Evolutionary conservation across 2,329 filamentous ascomycete genomes (phyloP).

Genomic region (Aspergillus texensis): DNA sequence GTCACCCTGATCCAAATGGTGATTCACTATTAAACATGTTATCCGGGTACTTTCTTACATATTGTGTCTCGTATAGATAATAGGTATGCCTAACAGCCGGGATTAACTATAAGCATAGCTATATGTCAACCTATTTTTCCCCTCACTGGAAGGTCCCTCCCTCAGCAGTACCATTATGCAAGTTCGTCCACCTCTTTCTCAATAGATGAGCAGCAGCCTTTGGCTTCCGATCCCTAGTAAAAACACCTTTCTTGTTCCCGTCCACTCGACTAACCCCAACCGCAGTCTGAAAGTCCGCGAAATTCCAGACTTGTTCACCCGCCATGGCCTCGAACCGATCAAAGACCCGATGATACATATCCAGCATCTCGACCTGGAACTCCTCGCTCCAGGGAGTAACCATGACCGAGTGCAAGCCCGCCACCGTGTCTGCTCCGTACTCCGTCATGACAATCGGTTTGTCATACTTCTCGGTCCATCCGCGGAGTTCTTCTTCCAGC

Average conservation of each 20-base stretch:
- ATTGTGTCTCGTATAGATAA: background rate
- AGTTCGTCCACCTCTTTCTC: background rate
- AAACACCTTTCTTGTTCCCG: background rate
- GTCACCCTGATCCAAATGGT: too few relatives aligned
- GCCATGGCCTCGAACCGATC: background rate
- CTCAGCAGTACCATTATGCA: background rate
- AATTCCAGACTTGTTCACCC: slow-evolving; percentile 4
- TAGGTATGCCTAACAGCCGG: rapidly evolving
- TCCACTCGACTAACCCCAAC: background rate
- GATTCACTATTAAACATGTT: background rate
- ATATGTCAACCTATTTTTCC: background rate
- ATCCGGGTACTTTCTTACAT: background rate
- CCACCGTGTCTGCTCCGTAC: background rate
- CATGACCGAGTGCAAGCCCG: background rate
- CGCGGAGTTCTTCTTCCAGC: background rate
- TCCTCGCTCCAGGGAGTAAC: background rate
- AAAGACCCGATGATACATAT: slow-evolving; percentile 1
- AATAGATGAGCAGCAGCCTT: background rate
- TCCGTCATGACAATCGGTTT: background rate
- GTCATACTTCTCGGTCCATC: background rate
- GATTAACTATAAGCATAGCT: background rate
- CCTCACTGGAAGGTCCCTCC: background rate
- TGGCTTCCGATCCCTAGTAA: background rate
- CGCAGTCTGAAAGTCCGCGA: slow-evolving; percentile 1
- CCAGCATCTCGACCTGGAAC: background rate